Evolutionary conservation across 2,329 filamentous ascomycete genomes (phyloP), one percentile per base, ranked within the genome.

Genomic region (Phaeophleospora eucalypticola): DNA sequence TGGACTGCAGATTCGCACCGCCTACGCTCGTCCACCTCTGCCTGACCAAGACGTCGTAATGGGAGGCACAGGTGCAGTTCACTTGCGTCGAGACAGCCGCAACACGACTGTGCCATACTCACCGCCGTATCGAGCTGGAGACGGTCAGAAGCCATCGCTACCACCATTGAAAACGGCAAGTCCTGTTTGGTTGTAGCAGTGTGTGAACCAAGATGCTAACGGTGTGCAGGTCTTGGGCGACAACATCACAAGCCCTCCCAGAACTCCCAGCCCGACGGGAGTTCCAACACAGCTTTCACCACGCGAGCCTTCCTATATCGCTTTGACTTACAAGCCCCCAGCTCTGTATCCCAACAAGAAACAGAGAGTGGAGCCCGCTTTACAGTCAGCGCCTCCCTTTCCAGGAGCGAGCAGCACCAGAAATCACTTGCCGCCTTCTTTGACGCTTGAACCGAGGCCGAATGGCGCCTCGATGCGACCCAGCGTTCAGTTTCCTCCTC

Each of bases 301-400:
- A 8, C 53, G 59, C 27, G 64, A 67, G 52, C 63, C 64, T 3
- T 50, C 53, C 1, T 61, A 60, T 49, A 58, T 56, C 16, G 53
- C 58, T 10, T 52, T 54, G 12, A 63, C 60, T 2, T 65, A 63
- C 58, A 65, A 64, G 45, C 64, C 64, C 12, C 56, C 59, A 12
- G 54, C 62, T 16, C 51, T 67, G 1, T 66, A 67, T 44, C 64
- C 64, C 2, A 64, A 64, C 54, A 66, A 67, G 55, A 66, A 63
- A 46, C 56, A 56, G 21, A 51, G 61, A 20, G 65, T 57, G 3
- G 59, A 58, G 18, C 46, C 54, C 6, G 33, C 38, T 10, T 19
- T 41, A 9, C 38, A 46, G 17, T 45, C 43, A 4, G 41, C 41
- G 10, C 45, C 49, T 37, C 45, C 53, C 19, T 46, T 46, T 39